Conservation (phyloP, 2,329 filamentous ascomycete species). For the Trichophyton rubrum region DNA sequence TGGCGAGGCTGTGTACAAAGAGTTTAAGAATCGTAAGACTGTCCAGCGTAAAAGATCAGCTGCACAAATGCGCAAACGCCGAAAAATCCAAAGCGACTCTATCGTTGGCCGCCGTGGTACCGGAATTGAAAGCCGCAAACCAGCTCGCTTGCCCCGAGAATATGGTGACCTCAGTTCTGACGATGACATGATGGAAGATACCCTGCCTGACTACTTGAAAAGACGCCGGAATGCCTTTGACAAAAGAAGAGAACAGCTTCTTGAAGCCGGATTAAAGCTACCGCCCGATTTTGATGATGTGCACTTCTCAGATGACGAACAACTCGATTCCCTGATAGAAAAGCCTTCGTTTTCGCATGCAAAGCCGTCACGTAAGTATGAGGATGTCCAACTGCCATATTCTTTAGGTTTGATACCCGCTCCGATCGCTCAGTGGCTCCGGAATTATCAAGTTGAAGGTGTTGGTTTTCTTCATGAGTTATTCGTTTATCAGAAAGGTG, state of each 20-base stretch:
- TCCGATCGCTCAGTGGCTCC: constrained; percentile 77
- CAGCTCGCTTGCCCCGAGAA: constrained; percentile 26
- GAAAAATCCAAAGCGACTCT: constrained; percentile 33
- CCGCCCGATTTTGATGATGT: constrained; percentile 68
- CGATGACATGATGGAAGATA: constrained; percentile 44
- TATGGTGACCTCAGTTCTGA: constrained; percentile 40
- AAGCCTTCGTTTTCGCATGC: constrained; percentile 53
- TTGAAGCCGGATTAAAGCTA: constrained; percentile 57
- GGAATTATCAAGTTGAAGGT: constrained; percentile 82
- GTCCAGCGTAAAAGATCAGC: constrained; percentile 41
- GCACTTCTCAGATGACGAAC: constrained; percentile 60
- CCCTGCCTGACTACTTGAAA: constrained; percentile 60
- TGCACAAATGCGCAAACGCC: constrained; percentile 37
- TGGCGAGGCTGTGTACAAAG: constrained; percentile 42
- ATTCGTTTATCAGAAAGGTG: constrained; percentile 84
- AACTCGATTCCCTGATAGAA: constrained; percentile 49
- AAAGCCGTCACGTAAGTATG: constrained; percentile 56
- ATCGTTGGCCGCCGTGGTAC: constrained; percentile 25
- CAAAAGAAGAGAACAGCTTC: constrained; percentile 43
- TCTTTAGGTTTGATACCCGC: constrained; percentile 76
- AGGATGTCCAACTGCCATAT: constrained; percentile 60
- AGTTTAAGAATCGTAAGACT: constrained; percentile 50
- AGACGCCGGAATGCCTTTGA: constrained; percentile 60
- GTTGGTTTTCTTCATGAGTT: constrained; percentile 73
- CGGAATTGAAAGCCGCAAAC: constrained; percentile 19